Conservation (phyloP, 2,329 filamentous ascomycete genomes). For the Grosmannia serpens region DNA sequence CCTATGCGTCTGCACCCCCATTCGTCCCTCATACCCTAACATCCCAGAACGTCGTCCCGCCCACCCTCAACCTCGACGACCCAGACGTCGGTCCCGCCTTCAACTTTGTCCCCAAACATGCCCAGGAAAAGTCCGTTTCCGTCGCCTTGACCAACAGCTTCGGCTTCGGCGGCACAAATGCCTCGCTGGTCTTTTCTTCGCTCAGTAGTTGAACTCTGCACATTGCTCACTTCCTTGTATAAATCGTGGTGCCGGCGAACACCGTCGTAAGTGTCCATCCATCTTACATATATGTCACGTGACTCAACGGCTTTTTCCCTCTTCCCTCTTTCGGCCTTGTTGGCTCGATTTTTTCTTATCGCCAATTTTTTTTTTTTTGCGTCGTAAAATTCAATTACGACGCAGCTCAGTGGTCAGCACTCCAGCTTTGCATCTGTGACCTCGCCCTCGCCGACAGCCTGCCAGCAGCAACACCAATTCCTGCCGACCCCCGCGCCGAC, state of each 20-base stretch:
- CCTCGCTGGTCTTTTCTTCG: slow-evolving; percentile 63
- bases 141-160: slow-evolving; percentile 91
- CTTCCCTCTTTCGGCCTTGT: neutral
- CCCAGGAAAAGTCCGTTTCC: slow-evolving; percentile 59
- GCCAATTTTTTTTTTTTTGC: neutral
- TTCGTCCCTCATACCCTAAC: neutral
- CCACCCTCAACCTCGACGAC: slow-evolving; percentile 70
- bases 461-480: neutral
- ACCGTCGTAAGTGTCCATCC: too few species aligned
- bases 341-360: neutral
- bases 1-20: too few species aligned
- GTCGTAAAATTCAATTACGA: neutral
- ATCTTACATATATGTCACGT: neutral
- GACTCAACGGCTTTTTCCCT: neutral
- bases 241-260: too few species aligned
- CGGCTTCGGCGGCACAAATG: slow-evolving; percentile 95
- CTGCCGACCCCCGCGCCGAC: neutral
- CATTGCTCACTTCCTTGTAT: too few species aligned
- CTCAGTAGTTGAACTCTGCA: too few species aligned
- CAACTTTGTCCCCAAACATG: slow-evolving; percentile 67
- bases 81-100: slow-evolving; percentile 59
- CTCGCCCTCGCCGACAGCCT: too few species aligned
- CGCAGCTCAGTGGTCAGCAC: neutral
- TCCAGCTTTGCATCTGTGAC: too few species aligned
- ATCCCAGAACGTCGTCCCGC: slow-evolving; percentile 61